Conservation (phyloP, 371 early-diverging fungal species). For the Mucor indicus region DNA sequence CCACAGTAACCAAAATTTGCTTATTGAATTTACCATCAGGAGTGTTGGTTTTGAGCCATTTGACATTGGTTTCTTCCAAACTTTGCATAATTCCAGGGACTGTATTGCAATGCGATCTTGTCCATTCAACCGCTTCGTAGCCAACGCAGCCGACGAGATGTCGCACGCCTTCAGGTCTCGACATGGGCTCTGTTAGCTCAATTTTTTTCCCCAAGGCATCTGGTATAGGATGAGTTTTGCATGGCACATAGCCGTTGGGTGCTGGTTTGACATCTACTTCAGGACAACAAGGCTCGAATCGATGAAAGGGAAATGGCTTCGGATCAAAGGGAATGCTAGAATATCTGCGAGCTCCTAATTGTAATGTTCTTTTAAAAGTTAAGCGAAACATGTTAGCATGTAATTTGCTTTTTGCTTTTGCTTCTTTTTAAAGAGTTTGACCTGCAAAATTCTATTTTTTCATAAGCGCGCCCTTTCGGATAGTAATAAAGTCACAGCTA, state of each 20-base stretch:
- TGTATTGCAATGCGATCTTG: conserved; percentile 36
- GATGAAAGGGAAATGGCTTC: conserved; percentile 31
- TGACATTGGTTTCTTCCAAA: conserved; percentile 3
- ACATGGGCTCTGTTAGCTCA: conserved; percentile 32
- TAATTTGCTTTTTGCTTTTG: no score
- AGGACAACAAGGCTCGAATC: conserved; percentile 49
- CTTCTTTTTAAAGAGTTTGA: no score
- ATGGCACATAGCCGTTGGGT: conserved; percentile 40
- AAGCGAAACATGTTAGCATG: no score
- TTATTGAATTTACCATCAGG: not conserved
- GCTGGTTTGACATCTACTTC: conserved; percentile 6
- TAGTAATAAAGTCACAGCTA: no score
- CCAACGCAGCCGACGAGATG: conserved; percentile 48
- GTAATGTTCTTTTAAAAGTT: no score
- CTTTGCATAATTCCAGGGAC: conserved; percentile 20
- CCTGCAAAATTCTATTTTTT: no score
- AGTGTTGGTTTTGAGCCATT: conserved; percentile 4
- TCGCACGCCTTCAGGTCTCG: conserved; percentile 7
- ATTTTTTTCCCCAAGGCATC: conserved; percentile 39
- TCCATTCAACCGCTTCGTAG: conserved; percentile 39
- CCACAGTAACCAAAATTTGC: conserved; percentile 21
- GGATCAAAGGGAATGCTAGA: conserved; percentile 36
- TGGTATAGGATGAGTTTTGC: conserved; percentile 42
- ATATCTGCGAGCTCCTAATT: no score
- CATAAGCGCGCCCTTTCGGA: no score